Evolutionary conservation across 208 protist genomes (phyloP).

Genomic region (Trichomonas vaginalis): DNA sequence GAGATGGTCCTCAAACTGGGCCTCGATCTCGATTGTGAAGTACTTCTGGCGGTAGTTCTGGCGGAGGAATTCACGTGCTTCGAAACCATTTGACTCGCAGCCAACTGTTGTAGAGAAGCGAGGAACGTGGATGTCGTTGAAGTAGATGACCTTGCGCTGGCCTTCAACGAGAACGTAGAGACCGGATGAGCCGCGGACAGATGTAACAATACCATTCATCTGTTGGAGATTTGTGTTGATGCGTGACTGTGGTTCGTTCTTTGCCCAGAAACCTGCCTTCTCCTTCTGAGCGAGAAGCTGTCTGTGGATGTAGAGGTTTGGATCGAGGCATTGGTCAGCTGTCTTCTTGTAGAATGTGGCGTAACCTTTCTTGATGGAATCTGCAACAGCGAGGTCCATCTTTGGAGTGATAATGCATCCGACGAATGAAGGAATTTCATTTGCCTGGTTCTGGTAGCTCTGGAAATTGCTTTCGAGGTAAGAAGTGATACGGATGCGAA

Average conservation of each 20-base stretch:
- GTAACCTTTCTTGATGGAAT: neutral
- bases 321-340: neutral
- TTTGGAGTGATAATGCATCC: neutral
- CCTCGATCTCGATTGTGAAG: neutral
- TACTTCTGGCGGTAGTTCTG: neutral
- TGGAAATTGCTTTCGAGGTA: neutral
- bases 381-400: neutral
- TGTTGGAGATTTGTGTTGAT: neutral
- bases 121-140: neutral
- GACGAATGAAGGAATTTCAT: neutral
- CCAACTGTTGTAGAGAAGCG: neutral
- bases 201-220: neutral
- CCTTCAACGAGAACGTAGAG: neutral
- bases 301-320: neutral
- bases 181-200: neutral
- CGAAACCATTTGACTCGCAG: neutral
- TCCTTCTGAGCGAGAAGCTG: neutral
- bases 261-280: neutral
- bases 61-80: neutral
- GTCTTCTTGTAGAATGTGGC: neutral
- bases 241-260: neutral
- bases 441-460: too few species aligned
- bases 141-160: neutral
- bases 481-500: neutral
- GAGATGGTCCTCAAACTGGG: neutral